Percentiles rank a stretch among this genome's conserved stretches.
phyloP scores from a whole-genome alignment of 225 moss, liverwort and hornwort genomes.

The Sphagnum contortum region DNA sequence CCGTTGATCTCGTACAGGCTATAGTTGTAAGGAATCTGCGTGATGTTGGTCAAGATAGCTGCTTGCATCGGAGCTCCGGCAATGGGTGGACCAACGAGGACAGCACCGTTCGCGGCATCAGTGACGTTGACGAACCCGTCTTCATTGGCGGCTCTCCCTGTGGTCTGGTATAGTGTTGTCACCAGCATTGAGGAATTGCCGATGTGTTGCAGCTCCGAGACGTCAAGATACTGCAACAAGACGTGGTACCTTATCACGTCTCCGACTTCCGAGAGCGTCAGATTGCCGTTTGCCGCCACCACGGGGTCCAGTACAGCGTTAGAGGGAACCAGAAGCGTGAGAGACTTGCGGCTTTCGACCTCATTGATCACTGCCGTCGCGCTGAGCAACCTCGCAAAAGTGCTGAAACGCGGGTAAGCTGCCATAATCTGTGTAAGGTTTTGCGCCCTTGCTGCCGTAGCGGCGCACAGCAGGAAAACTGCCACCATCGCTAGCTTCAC shows the following conservation, averaged over 20 bases:
- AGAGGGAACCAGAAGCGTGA: constrained; percentile 25
- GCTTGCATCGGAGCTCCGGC: constrained; percentile 11
- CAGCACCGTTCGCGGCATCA: constrained; percentile 5
- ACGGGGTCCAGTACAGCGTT: constrained; percentile 21
- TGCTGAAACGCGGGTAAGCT: constrained; percentile 16
- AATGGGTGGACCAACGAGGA: constrained; percentile 21
- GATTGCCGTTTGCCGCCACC: constrained; percentile 13
- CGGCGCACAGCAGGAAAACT: constrained; percentile 1
- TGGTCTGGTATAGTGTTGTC: constrained; percentile 62
- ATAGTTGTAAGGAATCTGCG: constrained; percentile 50
- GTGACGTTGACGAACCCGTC: constrained; percentile 53
- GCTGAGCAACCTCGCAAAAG: constrained; percentile 8
- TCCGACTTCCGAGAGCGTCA: constrained; percentile 17
- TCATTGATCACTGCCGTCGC: constrained; percentile 31
- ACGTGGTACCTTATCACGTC: constrained; percentile 32
- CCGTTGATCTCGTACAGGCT: constrained; percentile 27
- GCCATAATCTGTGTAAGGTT: constrained; percentile 16
- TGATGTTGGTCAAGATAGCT: constrained; percentile 27
- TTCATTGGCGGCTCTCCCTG: constrained; percentile 28
- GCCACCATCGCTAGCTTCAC: no score
- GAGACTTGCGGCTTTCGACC: constrained; percentile 23
- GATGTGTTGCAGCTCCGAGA: constrained; percentile 19
- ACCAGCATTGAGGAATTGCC: constrained; percentile 9
- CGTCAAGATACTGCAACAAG: constrained; percentile 30
- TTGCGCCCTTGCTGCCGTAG: constrained; percentile 13